Evolutionary conservation across 2,329 filamentous ascomycete species (phyloP).

Genomic region (Lasiodiplodia theobromae): DNA sequence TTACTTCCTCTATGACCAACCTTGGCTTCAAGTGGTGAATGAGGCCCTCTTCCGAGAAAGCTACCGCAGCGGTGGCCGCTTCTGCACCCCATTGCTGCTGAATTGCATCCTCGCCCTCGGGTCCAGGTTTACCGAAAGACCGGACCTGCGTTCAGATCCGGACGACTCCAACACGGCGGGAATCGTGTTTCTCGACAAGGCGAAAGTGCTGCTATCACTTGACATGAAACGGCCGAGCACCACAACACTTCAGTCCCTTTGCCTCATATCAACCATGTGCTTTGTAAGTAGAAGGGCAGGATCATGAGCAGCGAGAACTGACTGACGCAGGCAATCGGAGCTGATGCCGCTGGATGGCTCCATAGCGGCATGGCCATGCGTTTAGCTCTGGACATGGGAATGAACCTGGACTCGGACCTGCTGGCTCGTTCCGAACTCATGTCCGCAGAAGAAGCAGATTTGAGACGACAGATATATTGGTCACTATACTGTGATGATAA

Average conservation of each 20-base stretch:
- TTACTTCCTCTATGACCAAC: constrained; percentile 49
- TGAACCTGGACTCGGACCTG: constrained; percentile 45
- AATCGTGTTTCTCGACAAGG: constrained; percentile 40
- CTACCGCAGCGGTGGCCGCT: constrained; percentile 37
- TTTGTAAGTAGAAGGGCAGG: constrained; percentile 33
- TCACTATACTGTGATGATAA: constrained; percentile 48
- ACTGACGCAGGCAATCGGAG: constrained; percentile 41
- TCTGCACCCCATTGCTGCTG: constrained; percentile 43
- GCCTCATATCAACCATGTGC: constrained; percentile 38
- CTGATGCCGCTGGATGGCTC: constrained; percentile 47
- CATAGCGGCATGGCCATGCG: constrained; percentile 49
- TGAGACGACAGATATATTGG: constrained; percentile 49
- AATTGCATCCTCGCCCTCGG: constrained; percentile 47
- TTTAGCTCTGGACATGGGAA: constrained; percentile 48
- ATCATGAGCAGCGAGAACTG: too few species aligned
- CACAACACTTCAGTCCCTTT: constrained; percentile 48
- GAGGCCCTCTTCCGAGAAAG: constrained; percentile 46
- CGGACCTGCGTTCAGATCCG: constrained; percentile 41
- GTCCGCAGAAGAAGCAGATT: constrained; percentile 39
- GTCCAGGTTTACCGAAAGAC: constrained; percentile 44
- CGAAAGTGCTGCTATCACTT: constrained; percentile 29
- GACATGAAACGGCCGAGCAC: constrained; percentile 39
- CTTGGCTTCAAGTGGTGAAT: constrained; percentile 47
- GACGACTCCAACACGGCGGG: constrained; percentile 47
- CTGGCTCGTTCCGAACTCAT: constrained; percentile 37